A percentile compares a stretch with the other conserved stretches of the same genome.
Evolutionary conservation across 352 stramenopile genomes (phyloP).

Genomic region (Achlya hypogyna): DNA sequence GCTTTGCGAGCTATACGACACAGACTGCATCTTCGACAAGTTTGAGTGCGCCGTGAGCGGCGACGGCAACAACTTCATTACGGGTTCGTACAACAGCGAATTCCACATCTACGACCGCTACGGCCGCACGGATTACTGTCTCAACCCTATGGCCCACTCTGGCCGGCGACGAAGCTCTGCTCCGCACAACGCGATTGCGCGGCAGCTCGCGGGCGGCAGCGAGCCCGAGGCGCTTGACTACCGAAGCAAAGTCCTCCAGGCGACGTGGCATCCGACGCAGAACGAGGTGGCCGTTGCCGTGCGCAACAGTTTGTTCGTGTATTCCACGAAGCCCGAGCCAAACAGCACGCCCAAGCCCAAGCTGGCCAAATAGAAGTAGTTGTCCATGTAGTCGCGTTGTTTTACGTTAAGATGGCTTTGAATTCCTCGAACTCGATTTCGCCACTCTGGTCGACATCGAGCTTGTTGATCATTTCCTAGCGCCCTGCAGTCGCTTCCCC

Average conservation of each 20-base stretch:
- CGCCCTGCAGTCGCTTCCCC: background rate
- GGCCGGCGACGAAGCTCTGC: conserved; percentile 36
- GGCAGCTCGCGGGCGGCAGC: conserved; percentile 23
- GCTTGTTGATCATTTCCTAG: conserved; percentile 93
- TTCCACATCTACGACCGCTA: conserved; percentile 89
- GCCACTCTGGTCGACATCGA: conserved; percentile 90
- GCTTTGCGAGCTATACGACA: conserved; percentile 90
- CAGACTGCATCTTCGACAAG: conserved; percentile 97
- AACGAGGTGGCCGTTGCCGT: conserved; percentile 76
- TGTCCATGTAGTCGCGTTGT: background rate
- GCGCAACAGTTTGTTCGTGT: conserved; percentile 79
- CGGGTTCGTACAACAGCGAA: conserved; percentile 91
- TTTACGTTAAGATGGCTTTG: conserved; percentile 81
- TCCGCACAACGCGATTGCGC: conserved; percentile 15
- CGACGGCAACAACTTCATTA: conserved; percentile 89
- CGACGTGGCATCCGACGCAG: conserved; percentile 70
- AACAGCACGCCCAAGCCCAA: background rate
- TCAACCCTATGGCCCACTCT: conserved; percentile 38
- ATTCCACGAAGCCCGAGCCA: conserved; percentile 25
- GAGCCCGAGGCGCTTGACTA: conserved; percentile 62
- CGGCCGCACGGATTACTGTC: conserved; percentile 59
- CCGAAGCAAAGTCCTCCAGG: conserved; percentile 79
- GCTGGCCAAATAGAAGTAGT: background rate
- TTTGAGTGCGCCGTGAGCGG: conserved; percentile 90
- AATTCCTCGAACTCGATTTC: conserved; percentile 97